These are phyloP conservation scores for Clarireedia monteithiana DNA, from an alignment of 2,329 filamentous ascomycete species.

Conservation along the genomic window DNA sequence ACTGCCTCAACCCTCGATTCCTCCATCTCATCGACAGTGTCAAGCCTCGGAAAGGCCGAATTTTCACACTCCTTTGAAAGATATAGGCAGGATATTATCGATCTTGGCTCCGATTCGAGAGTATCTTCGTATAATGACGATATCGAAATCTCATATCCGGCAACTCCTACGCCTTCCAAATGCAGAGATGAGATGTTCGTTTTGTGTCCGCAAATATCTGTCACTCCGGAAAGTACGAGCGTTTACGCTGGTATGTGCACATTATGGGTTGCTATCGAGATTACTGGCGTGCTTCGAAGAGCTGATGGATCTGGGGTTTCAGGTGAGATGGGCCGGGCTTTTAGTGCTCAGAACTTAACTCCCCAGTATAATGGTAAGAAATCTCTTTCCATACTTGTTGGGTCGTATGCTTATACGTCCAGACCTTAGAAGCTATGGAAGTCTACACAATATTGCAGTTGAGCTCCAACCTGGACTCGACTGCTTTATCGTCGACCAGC, in stretches of 20 bases:
- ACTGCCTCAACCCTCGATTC: conserved; percentile 1
- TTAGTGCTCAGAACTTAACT: conserved; percentile 1
- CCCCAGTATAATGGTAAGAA: conserved; percentile 1
- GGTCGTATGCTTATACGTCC: not conserved
- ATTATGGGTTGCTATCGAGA: conserved; percentile 31
- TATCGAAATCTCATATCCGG: not conserved
- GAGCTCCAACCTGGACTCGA: conserved; percentile 20
- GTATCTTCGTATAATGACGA: conserved; percentile 11
- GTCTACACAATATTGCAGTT: conserved; percentile 25
- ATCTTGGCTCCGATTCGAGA: conserved; percentile 15
- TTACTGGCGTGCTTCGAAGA: conserved; percentile 25
- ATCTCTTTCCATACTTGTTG: not conserved
- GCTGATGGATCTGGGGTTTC: conserved; percentile 14
- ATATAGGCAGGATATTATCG: conserved; percentile 16
- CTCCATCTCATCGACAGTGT: not conserved
- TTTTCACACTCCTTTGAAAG: conserved; percentile 9
- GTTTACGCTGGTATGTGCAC: conserved; percentile 25
- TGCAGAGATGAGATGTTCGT: conserved; percentile 10
- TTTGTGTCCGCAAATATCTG: conserved; percentile 25
- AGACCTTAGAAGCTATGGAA: conserved; percentile 20
- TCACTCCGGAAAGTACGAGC: conserved; percentile 27
- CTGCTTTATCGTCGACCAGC: conserved; percentile 23
- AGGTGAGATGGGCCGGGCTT: not conserved
- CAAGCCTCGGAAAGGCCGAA: not conserved
- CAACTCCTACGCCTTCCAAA: not conserved